These are phyloP conservation scores for Balakata baccata DNA, from an alignment of 345 rosid species.

Conservation along the genomic window DNA sequence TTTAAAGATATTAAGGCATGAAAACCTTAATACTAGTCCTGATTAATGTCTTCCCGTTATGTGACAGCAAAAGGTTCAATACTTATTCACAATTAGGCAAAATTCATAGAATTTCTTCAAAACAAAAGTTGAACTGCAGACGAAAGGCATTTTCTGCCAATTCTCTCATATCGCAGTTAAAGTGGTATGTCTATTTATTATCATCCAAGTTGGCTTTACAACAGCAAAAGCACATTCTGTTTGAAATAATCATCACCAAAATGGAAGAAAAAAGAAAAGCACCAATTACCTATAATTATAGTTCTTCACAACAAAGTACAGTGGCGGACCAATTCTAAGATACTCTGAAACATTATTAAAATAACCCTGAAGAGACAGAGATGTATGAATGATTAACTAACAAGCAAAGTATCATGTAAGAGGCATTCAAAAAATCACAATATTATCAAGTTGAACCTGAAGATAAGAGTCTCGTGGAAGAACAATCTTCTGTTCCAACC, in stretches of 20 bases:
- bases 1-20: slow-evolving; percentile 20
- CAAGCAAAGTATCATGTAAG: slow-evolving; percentile 10
- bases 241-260: background rate
- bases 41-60: background rate
- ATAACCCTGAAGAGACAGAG: slow-evolving; percentile 61
- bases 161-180: background rate
- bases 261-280: background rate
- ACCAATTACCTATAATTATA: slow-evolving; percentile 73
- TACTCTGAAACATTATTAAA: slow-evolving; percentile 70
- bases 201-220: background rate
- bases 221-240: background rate
- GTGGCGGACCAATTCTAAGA: slow-evolving; percentile 91
- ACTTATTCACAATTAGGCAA: background rate
- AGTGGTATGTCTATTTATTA: background rate
- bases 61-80: background rate
- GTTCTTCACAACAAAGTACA: slow-evolving; percentile 89
- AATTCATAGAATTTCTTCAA: background rate
- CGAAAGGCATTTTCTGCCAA: slow-evolving; percentile 1
- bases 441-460: slow-evolving; percentile 52
- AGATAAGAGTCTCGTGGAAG: slow-evolving; percentile 95
- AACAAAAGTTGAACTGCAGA: background rate
- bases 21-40: slow-evolving; percentile 9
- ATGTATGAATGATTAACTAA: slow-evolving; percentile 15
- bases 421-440: slow-evolving; percentile 9
- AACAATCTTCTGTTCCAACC: slow-evolving; percentile 92